Evolutionary conservation across 1,139 yeast genomes (phyloP), one percentile per base, ranked within the genome.

Genomic region (Yarrowia galli): DNA sequence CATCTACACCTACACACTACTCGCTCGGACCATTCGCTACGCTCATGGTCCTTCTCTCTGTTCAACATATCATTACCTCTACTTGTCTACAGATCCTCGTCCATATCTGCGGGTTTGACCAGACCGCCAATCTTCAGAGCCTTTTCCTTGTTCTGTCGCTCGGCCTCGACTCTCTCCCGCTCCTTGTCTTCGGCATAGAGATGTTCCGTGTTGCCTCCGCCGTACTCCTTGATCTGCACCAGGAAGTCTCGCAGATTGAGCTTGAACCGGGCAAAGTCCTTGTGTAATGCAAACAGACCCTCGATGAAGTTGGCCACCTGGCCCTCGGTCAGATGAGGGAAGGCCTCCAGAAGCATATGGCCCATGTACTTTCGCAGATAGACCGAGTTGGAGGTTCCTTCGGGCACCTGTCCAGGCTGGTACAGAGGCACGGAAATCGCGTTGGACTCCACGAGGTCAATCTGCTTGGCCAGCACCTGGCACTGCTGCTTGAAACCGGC

Each of bases 41-140:
- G 28, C 28, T 25, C 28, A 25, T 25, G 28, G 28, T n/a, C n/a
- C n/a, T n/a, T n/a, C n/a, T n/a, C n/a, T n/a, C n/a, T n/a, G n/a
- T n/a, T n/a, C n/a, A n/a, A n/a, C n/a, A n/a, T n/a, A 25, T 25
- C 28, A 25, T 25, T 25, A 25, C 28, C 3, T 25, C 28, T 25
- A 25, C 20, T 42, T 42, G 12, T 20, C 49, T 54, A 64, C 60
- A 56, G 25, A 54, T 82, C 86, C 73, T 92, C 97, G 74, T 91
- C 98, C 86, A 93, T 85, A 74, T 95, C 99, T n/a, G 97, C 88
- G 43, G 99, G 99, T 78, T 93, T 95, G 76, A 95, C 83, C 77
- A 95, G 84, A 67, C 99, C 99, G 73, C 98, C 98, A 71, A 95
- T 89, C 81, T 87, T 88, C 75, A 90, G 82, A 69, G 97, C 98